Percentiles rank a stretch among this genome's conserved stretches.
phyloP scores from a whole-genome alignment of 2,329 filamentous ascomycete genomes.

The Aphanoascus verrucosus region DNA sequence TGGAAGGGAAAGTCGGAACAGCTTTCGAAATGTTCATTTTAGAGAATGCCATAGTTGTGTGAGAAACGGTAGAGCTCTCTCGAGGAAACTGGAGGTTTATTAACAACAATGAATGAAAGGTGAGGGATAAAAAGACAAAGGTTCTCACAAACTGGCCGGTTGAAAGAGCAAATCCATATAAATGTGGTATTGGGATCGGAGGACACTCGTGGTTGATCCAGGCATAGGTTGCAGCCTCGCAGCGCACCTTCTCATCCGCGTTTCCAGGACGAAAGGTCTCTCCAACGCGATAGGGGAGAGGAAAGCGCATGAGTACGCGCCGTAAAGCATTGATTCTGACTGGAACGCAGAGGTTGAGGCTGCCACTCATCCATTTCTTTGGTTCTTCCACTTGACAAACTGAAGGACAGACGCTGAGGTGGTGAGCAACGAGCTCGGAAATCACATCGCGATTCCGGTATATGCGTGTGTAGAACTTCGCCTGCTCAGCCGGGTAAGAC shows the following conservation, averaged over 20 bases:
- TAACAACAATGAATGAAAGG: not conserved
- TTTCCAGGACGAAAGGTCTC: slow-evolving; percentile 10
- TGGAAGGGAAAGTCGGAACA: slow-evolving; percentile 2
- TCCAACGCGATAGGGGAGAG: slow-evolving; percentile 10
- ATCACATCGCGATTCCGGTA: slow-evolving; percentile 10
- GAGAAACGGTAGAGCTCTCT: slow-evolving; percentile 4
- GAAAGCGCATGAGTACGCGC: slow-evolving; percentile 9
- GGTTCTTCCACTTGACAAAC: slow-evolving; percentile 9
- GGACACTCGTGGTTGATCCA: slow-evolving; percentile 13
- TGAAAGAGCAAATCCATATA: slow-evolving; percentile 19
- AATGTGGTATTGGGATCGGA: slow-evolving; percentile 14
- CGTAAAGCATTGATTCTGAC: slow-evolving; percentile 1
- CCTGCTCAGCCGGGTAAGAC: slow-evolving; percentile 16
- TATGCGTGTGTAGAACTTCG: slow-evolving; percentile 10
- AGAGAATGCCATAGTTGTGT: not conserved
- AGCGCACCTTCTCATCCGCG: slow-evolving; percentile 10
- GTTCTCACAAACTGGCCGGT: slow-evolving; percentile 16
- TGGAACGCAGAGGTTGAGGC: slow-evolving; percentile 30
- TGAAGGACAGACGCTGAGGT: slow-evolving; percentile 13
- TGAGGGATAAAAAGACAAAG: not conserved
- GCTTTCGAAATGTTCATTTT: not conserved
- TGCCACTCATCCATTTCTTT: slow-evolving; percentile 23
- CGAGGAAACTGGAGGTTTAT: slow-evolving; percentile 3
- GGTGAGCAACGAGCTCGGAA: slow-evolving; percentile 10
- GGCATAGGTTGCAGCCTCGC: slow-evolving; percentile 15